Evolutionary conservation across 2,329 filamentous ascomycete genomes (phyloP).

Genomic region (Talaromyces sp.): DNA sequence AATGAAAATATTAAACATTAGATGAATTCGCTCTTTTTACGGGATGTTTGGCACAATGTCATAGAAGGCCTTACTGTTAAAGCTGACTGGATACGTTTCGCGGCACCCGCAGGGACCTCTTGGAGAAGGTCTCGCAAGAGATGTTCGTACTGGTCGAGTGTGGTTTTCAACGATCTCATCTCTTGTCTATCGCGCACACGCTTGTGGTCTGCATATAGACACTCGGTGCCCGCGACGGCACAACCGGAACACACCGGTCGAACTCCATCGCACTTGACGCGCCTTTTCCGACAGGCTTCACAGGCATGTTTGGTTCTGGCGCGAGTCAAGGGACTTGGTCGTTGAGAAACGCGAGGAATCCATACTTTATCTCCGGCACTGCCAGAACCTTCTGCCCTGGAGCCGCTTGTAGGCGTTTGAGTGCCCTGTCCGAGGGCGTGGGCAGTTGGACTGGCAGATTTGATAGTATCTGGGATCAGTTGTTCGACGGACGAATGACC

Average conservation of each 20-base stretch:
- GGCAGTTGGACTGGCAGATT: not conserved
- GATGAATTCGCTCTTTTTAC: not conserved
- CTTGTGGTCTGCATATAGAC: slow-evolving; percentile 34
- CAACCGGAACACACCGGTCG: slow-evolving; percentile 29
- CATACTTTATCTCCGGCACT: slow-evolving; percentile 2
- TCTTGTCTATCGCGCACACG: slow-evolving; percentile 36
- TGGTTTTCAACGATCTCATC: slow-evolving; percentile 23
- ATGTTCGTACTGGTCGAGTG: slow-evolving; percentile 9
- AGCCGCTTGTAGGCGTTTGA: not conserved
- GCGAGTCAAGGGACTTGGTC: not conserved
- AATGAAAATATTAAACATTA: not conserved
- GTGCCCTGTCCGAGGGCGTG: not conserved
- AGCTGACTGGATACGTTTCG: slow-evolving; percentile 13
- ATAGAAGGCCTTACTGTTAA: slow-evolving; percentile 10
- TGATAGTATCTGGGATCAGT: not conserved
- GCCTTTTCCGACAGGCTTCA: slow-evolving; percentile 35
- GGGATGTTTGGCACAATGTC: not conserved
- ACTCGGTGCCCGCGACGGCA: slow-evolving; percentile 24
- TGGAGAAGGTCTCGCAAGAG: slow-evolving; percentile 13
- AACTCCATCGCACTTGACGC: slow-evolving; percentile 37
- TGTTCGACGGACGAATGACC: not conserved
- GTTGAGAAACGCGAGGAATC: slow-evolving; percentile 2
- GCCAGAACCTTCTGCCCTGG: not conserved
- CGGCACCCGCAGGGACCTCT: slow-evolving; percentile 12
- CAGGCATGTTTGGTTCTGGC: slow-evolving; percentile 24